Evolutionary conservation across 179 eudicot genomes (phyloP).

Genomic region (Nepenthes alata): DNA sequence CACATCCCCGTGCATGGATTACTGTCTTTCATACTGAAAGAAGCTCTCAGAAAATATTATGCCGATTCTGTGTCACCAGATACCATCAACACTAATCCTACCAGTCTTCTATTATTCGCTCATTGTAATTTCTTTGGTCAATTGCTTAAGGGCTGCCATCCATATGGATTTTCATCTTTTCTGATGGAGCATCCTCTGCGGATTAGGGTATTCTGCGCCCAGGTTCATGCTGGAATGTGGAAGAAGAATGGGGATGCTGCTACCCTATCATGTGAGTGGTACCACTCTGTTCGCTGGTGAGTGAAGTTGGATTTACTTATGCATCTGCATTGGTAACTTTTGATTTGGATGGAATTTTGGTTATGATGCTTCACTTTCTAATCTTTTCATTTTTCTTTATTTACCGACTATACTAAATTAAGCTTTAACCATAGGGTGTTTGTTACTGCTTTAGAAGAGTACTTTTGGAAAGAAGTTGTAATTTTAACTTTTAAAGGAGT

Average conservation of each 20-base stretch:
- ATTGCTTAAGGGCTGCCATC: constrained; percentile 69
- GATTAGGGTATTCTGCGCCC: constrained; percentile 82
- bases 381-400: no score
- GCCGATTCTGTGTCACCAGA: constrained; percentile 31
- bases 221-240: constrained; percentile 99
- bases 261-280: constrained; percentile 54
- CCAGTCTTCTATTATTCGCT: constrained; percentile 22
- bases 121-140: constrained; percentile 46
- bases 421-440: no score
- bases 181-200: constrained; percentile 96
- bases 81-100: constrained; percentile 12
- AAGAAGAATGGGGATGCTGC: constrained; percentile 90
- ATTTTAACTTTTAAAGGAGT: no score
- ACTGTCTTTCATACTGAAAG: constrained; percentile 54
- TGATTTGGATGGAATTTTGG: neutral
- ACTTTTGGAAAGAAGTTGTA: no score
- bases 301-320: constrained; percentile 8
- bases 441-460: no score
- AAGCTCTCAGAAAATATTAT: constrained; percentile 47
- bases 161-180: constrained; percentile 74
- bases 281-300: constrained; percentile 85
- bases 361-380: no score
- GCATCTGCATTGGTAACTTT: neutral
- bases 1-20: constrained; percentile 84
- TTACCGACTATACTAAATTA: no score